These are phyloP conservation scores for Fusarium subglutinans DNA, from an alignment of 2,329 filamentous ascomycete genomes.

Conservation along the genomic window DNA sequence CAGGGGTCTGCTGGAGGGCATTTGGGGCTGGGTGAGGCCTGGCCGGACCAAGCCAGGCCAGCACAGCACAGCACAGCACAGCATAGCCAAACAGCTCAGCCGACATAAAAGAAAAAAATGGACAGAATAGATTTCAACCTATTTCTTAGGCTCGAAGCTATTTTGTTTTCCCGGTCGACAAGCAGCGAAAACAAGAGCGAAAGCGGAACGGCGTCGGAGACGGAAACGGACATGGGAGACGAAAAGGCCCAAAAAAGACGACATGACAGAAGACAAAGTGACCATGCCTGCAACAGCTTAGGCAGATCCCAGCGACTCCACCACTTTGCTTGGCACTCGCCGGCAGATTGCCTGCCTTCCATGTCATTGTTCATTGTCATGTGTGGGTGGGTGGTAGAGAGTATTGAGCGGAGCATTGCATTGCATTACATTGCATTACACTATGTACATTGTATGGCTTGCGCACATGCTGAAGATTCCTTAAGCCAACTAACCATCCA, in stretches of 20 bases:
- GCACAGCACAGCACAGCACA: not conserved
- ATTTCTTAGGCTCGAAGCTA: not conserved
- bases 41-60: not conserved
- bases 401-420: conserved; percentile 15
- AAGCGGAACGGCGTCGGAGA: conserved; percentile 9
- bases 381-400: not conserved
- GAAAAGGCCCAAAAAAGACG: conserved; percentile 26
- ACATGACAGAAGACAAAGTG: conserved; percentile 13
- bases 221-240: conserved; percentile 24
- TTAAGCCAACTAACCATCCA: not conserved
- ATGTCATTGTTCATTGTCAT: conserved; percentile 13
- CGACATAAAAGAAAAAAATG: not conserved
- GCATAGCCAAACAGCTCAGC: conserved; percentile 1
- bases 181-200: conserved; percentile 1
- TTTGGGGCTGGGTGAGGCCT: conserved; percentile 17
- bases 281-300: conserved; percentile 22
- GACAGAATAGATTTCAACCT: not conserved
- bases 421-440: not conserved
- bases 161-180: not conserved
- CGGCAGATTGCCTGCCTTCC: conserved; percentile 25
- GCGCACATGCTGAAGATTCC: conserved; percentile 19
- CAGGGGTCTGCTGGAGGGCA: conserved; percentile 16
- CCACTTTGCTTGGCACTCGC: conserved; percentile 18
- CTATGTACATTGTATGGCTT: not conserved
- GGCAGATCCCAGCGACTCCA: conserved; percentile 24